A percentile compares a stretch with the other conserved stretches of the same genome.
phyloP scores from a whole-genome alignment of 805 yeast species.

The Torulaspora gathmanii region DNA sequence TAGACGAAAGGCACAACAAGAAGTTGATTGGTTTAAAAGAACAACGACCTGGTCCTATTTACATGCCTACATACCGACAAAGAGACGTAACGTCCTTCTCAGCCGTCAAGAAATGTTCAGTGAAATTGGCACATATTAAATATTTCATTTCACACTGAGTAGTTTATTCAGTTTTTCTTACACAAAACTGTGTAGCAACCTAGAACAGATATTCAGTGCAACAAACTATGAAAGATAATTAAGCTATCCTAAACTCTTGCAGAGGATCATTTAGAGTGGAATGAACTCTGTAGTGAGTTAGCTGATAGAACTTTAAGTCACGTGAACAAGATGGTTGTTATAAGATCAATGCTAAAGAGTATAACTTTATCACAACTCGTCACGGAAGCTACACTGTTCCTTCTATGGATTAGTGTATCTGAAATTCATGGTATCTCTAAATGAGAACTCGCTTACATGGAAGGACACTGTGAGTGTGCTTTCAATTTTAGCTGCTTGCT shows the following conservation, averaged over 20 bases:
- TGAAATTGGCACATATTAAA: neutral
- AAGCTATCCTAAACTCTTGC: too few relatives aligned
- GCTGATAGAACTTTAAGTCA: too few relatives aligned
- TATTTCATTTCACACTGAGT: neutral
- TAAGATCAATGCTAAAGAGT: neutral
- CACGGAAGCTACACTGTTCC: neutral
- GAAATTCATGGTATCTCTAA: neutral
- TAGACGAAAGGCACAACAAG: slow-evolving; percentile 7
- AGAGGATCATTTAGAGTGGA: neutral
- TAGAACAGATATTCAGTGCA: neutral
- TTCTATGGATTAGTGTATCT: neutral
- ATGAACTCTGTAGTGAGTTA: too few relatives aligned
- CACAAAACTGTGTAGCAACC: neutral
- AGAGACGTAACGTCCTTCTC: neutral
- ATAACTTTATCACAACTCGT: neutral
- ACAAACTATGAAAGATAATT: neutral
- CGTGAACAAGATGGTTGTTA: too few relatives aligned
- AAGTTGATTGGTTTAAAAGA: slow-evolving; percentile 10
- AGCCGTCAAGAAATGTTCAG: slow-evolving; percentile 2
- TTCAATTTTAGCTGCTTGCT: slow-evolving; percentile 11
- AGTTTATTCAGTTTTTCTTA: neutral
- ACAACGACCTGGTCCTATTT: slow-evolving; percentile 18
- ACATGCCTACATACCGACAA: slow-evolving; percentile 14
- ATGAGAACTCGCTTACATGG: slow-evolving; percentile 6
- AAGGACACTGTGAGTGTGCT: slow-evolving; percentile 10